phyloP scores from a whole-genome alignment of 1,284 basidiomycete genomes.

The Cutaneotrichosporon cavernicola region DNA sequence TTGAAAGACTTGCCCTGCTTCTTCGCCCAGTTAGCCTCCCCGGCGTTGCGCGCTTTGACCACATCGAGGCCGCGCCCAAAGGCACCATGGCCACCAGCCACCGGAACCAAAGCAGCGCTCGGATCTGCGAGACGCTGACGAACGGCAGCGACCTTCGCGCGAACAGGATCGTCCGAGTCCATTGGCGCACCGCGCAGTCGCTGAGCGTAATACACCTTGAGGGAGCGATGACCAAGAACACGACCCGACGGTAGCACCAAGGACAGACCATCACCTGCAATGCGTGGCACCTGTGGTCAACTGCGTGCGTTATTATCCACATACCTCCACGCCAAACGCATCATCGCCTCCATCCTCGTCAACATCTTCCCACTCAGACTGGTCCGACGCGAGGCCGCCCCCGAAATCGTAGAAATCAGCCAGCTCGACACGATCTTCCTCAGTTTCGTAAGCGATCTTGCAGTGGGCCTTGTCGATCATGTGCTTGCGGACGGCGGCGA shows the following conservation, averaged over 20 bases:
- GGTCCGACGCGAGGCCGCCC: slow-evolving; percentile 68
- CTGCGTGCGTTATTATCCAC: slow-evolving; percentile 48
- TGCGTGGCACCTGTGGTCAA: slow-evolving; percentile 26
- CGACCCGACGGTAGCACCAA: slow-evolving; percentile 93
- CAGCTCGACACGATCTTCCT: slow-evolving; percentile 77
- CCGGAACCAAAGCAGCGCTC: slow-evolving; percentile 74
- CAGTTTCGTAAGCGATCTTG: slow-evolving; percentile 87
- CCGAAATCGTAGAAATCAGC: slow-evolving; percentile 95
- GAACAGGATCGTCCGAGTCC: slow-evolving; percentile 55
- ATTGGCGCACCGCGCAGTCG: slow-evolving; percentile 58
- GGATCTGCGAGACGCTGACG: slow-evolving; percentile 74
- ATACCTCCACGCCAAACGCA: slow-evolving; percentile 29
- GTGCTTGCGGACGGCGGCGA: slow-evolving; percentile 85
- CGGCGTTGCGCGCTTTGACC: slow-evolving; percentile 86
- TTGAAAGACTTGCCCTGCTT: slow-evolving; percentile 81
- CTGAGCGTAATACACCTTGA: slow-evolving; percentile 86
- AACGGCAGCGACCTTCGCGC: slow-evolving; percentile 62
- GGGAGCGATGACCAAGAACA: slow-evolving; percentile 84
- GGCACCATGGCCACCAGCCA: slow-evolving; percentile 80
- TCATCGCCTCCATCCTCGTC: slow-evolving; percentile 42
- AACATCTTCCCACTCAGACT: slow-evolving; percentile 51
- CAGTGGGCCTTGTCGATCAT: slow-evolving; percentile 95
- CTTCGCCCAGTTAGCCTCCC: slow-evolving; percentile 90
- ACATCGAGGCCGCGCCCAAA: slow-evolving; percentile 76
- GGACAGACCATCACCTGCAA: slow-evolving; percentile 64